Evolutionary conservation across 1,284 basidiomycete genomes (phyloP).

Genomic region (Heimioporus retisporus): DNA sequence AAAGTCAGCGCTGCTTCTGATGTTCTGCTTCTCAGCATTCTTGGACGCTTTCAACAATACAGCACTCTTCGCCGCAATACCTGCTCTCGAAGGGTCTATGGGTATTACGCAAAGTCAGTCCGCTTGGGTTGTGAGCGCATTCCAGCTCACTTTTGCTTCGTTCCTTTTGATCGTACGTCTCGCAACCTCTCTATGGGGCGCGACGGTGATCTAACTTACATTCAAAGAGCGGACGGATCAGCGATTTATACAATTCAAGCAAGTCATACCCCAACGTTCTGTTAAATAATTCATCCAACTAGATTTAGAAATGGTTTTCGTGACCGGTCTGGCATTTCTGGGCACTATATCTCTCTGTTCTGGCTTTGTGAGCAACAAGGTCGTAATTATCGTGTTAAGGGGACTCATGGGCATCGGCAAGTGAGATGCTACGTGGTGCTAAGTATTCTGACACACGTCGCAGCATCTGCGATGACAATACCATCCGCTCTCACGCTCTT

Average conservation of each 20-base stretch:
- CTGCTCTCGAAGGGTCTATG: conserved; percentile 28
- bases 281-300: background rate
- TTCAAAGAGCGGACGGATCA: conserved; percentile 44
- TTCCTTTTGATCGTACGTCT: conserved; percentile 52
- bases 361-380: conserved; percentile 54
- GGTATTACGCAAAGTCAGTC: conserved; percentile 71
- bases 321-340: conserved; percentile 45
- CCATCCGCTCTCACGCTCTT: conserved; percentile 60
- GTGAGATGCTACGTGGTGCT: background rate
- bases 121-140: conserved; percentile 52
- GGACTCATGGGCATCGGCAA: conserved; percentile 54
- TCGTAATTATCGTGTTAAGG: conserved; percentile 54
- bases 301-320: conserved; percentile 33
- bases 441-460: conserved; percentile 11
- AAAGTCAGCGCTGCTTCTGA: conserved; percentile 48
- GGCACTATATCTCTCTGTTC: conserved; percentile 51
- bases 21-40: conserved; percentile 59
- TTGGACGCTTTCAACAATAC: conserved; percentile 62
- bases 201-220: conserved; percentile 17
- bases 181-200: conserved; percentile 23
- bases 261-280: background rate
- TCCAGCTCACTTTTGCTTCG: conserved; percentile 55
- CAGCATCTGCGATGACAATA: conserved; percentile 56
- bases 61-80: conserved; percentile 57
- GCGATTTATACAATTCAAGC: conserved; percentile 45